phyloP scores from a whole-genome alignment of 345 rosid species.

The Nasturtium officinale region DNA sequence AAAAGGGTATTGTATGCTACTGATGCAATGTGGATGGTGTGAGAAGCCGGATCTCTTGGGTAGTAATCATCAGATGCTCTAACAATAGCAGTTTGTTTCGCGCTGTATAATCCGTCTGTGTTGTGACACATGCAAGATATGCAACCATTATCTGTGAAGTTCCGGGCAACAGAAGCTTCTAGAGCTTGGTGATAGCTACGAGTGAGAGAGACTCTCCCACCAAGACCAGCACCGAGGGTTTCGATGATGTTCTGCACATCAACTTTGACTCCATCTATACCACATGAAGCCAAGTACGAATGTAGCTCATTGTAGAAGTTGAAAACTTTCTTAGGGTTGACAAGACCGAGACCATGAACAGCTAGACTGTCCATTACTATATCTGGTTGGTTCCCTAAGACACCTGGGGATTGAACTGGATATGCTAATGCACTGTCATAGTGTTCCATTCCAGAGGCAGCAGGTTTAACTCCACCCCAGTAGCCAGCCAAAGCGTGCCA shows the following conservation, averaged over 20 bases:
- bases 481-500: conserved; percentile 99
- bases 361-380: conserved; percentile 90
- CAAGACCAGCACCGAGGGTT: conserved; percentile 95
- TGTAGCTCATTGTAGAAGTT: conserved; percentile 98
- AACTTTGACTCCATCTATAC: conserved; percentile 96
- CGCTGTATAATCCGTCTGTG: conserved; percentile 90
- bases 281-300: conserved; percentile 88
- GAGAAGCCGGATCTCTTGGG: conserved; percentile 95
- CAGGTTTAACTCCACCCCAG: conserved; percentile 99
- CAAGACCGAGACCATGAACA: conserved; percentile 90
- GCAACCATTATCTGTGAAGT: conserved; percentile 91
- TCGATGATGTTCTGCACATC: conserved; percentile 96
- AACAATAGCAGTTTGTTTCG: conserved; percentile 87
- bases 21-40: conserved; percentile 88
- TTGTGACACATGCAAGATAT: conserved; percentile 98
- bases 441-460: conserved; percentile 93
- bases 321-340: conserved; percentile 87
- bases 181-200: conserved; percentile 84
- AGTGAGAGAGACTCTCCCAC: conserved; percentile 93
- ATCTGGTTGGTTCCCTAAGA: conserved; percentile 91
- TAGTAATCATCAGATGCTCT: conserved; percentile 97
- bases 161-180: conserved; percentile 81
- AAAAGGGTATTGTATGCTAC: conserved; percentile 91
- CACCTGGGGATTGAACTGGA: conserved; percentile 87
- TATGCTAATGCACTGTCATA: conserved; percentile 86